Evolutionary conservation across 371 early-diverging fungal genomes (phyloP).

Genomic region (Circinella minor): DNA sequence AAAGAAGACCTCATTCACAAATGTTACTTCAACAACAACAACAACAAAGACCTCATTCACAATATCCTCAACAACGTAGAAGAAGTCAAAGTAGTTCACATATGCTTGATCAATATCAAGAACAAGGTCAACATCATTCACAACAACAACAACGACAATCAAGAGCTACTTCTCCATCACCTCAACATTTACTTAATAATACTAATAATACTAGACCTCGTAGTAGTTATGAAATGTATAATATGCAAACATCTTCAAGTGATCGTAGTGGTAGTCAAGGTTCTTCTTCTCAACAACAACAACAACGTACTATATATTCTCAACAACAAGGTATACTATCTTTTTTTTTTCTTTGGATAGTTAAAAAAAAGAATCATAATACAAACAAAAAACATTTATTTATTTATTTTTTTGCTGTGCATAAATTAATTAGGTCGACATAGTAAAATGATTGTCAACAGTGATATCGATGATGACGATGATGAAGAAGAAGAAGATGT

Average conservation of each 20-base stretch:
- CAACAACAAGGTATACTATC: too few species aligned
- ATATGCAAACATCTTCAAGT: slow-evolving; percentile 16
- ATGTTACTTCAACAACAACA: slow-evolving; percentile 3
- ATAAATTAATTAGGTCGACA: background rate
- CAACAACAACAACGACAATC: slow-evolving; percentile 24
- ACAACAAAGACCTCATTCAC: slow-evolving; percentile 11
- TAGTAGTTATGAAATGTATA: slow-evolving; percentile 16
- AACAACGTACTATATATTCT: background rate
- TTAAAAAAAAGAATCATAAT: background rate
- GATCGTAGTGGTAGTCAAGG: slow-evolving; percentile 7
- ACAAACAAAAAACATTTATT: background rate
- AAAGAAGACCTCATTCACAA: slow-evolving; percentile 10
- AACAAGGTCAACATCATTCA: slow-evolving; percentile 12
- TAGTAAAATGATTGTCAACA: background rate
- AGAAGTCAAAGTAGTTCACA: slow-evolving; percentile 12
- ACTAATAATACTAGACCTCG: background rate
- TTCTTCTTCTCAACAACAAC: background rate
- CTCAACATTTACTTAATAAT: background rate
- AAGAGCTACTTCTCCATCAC: slow-evolving; percentile 10
- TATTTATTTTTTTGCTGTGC: background rate
- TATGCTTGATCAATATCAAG: slow-evolving; percentile 11
- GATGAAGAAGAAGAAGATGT: slow-evolving; percentile 2
- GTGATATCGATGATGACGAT: slow-evolving; percentile 22
- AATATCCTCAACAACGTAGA: slow-evolving; percentile 1
- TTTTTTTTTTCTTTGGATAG: too few species aligned